Percentiles rank a stretch among this genome's conserved stretches.
Evolutionary conservation across 2,329 filamentous ascomycete species (phyloP).

Genomic region (Claviceps pusilla): DNA sequence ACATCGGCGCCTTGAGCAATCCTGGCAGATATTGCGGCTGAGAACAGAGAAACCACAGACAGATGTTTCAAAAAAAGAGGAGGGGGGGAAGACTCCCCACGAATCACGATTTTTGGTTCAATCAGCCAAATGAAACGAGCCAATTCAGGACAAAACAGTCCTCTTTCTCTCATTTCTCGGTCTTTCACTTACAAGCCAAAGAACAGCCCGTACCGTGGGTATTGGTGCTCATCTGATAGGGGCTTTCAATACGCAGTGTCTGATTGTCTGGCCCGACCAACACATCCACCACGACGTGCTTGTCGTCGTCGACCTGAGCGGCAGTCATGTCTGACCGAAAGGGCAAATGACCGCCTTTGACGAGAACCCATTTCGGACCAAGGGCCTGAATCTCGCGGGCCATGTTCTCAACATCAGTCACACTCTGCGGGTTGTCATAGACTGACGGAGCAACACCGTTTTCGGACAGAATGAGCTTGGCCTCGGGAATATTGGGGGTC

Average conservation of each 20-base stretch:
- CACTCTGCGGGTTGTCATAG: constrained; percentile 29
- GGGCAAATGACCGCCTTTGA: constrained; percentile 86
- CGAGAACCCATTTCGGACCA: constrained; percentile 64
- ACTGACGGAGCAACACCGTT: constrained; percentile 22
- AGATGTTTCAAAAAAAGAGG: neutral
- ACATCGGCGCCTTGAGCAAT: constrained; percentile 45
- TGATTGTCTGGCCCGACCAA: constrained; percentile 46
- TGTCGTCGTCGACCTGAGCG: constrained; percentile 44
- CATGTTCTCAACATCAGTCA: constrained; percentile 53
- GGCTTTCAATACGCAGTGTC: constrained; percentile 50
- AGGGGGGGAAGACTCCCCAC: neutral
- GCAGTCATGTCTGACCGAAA: constrained; percentile 48
- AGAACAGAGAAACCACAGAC: neutral
- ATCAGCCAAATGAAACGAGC: neutral
- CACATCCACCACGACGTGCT: constrained; percentile 58
- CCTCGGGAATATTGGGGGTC: constrained; percentile 68
- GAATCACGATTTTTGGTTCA: neutral
- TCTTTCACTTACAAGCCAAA: constrained; percentile 53
- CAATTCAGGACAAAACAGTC: neutral
- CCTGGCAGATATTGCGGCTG: constrained; percentile 62
- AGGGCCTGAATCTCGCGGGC: constrained; percentile 51
- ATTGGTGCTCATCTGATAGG: constrained; percentile 58
- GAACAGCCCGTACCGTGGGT: constrained; percentile 95
- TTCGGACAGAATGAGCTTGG: constrained; percentile 45
- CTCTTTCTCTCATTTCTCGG: neutral